Evolutionary conservation across 768 basidiomycete species (phyloP).

Genomic region (Pleurotus ostreatus): DNA sequence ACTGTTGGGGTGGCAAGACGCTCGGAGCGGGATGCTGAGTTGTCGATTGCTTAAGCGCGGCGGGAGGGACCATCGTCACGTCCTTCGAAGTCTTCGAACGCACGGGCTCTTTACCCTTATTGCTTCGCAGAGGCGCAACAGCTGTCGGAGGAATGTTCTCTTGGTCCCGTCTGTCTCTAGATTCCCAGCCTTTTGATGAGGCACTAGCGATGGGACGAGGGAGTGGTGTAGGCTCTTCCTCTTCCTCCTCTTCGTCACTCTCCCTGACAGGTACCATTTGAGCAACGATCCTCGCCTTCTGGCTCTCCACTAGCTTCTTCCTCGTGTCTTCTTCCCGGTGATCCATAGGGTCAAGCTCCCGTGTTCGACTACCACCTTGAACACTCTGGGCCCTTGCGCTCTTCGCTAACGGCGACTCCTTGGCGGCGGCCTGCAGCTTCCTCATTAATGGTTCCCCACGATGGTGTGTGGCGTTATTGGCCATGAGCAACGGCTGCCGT

Average conservation of each 20-base stretch:
- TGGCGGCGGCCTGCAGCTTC: conserved; percentile 20
- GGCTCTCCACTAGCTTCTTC: conserved; percentile 80
- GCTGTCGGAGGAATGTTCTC: conserved; percentile 30
- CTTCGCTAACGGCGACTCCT: conserved; percentile 10
- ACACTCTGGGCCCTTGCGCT: background rate
- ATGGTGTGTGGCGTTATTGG: conserved; percentile 26
- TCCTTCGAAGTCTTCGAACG: background rate
- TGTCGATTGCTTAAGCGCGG: conserved; percentile 2
- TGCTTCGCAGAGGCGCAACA: conserved; percentile 17
- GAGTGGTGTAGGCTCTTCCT: conserved; percentile 20
- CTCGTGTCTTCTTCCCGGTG: conserved; percentile 27
- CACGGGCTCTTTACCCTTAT: conserved; percentile 10
- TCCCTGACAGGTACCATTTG: conserved; percentile 78
- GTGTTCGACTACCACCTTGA: conserved; percentile 23
- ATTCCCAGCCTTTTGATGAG: background rate
- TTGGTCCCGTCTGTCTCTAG: conserved; percentile 11
- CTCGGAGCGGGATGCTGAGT: background rate
- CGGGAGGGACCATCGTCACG: background rate
- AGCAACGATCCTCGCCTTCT: conserved; percentile 91
- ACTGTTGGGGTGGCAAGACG: background rate
- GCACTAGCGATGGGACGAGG: too few relatives aligned
- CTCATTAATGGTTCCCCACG: conserved; percentile 27
- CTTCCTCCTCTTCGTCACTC: conserved; percentile 31
- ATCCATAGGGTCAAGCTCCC: conserved; percentile 22
- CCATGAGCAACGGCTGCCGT: conserved; percentile 80